Percentiles rank a stretch among this genome's conserved stretches.
Evolutionary conservation across 2,329 filamentous ascomycete species (phyloP).

Genomic region (Plenodomus lindquistii): DNA sequence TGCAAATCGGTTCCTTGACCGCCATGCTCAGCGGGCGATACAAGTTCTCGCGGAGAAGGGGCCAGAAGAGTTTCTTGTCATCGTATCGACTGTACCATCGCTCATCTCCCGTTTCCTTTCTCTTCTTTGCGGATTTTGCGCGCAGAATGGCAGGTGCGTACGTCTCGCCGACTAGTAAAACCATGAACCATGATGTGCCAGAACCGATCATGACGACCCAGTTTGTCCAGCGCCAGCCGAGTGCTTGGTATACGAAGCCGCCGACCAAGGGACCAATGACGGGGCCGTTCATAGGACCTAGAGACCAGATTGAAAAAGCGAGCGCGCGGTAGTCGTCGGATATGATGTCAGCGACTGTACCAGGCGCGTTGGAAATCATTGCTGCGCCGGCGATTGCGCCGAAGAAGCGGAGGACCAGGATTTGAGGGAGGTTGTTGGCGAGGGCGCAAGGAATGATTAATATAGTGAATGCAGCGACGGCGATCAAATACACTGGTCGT

Average conservation of each 20-base stretch:
- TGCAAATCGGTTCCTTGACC: conserved; percentile 83
- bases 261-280: conserved; percentile 70
- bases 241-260: conserved; percentile 75
- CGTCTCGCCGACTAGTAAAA: conserved; percentile 68
- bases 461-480: conserved; percentile 66
- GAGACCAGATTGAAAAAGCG: conserved; percentile 80
- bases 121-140: conserved; percentile 69
- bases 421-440: conserved; percentile 66
- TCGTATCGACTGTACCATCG: conserved; percentile 83
- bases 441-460: conserved; percentile 74
- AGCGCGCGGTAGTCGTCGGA: conserved; percentile 77
- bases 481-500: conserved; percentile 67
- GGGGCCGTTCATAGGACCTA: conserved; percentile 79
- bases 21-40: conserved; percentile 77
- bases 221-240: conserved; percentile 88
- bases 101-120: conserved; percentile 74
- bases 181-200: conserved; percentile 62
- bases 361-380: conserved; percentile 82
- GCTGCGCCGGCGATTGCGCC: conserved; percentile 75
- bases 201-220: conserved; percentile 70
- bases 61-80: conserved; percentile 64
- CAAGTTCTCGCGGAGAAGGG: conserved; percentile 74
- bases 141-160: conserved; percentile 74
- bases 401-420: conserved; percentile 76
- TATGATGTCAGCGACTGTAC: conserved; percentile 82